Base-by-base conservation (phyloP, 257 asterid species). In the Paraleonurus japonicus region DNA sequence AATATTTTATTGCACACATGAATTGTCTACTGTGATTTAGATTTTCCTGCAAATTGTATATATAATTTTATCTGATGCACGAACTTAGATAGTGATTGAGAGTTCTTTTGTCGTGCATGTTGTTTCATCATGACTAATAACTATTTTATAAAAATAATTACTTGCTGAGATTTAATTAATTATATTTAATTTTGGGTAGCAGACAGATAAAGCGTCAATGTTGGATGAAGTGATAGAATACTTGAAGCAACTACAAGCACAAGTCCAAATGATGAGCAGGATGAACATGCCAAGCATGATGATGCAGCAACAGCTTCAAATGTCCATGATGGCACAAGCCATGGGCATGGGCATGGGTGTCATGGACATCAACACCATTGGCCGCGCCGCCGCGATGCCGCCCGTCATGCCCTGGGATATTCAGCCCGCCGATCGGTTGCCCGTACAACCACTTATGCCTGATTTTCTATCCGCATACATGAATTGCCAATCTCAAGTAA, bases 141-240 rank as follows among this genome's bases (percentile, higher is more conserved):
- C n/a, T n/a, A n/a, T n/a, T n/a, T n/a, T n/a, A n/a, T n/a, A n/a
- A n/a, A n/a, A n/a, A n/a, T n/a, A n/a, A 32, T 32, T 30, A 30
- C 35, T 30, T 30, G 5, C 4, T 32, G 37, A 32, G 37, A 32
- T 32, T 32, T 6, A 32, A 32, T 32, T 32, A 32, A 4, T 32
- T 4, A 3, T 32, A 9, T 41, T 41, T 41, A 12, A 12, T 11
- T 41, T 41, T 11, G 20, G 5, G n/a, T 20, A 61, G 35, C 84
- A 92, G 98, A 88, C 89, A 0, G 98, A 92, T 51, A 92, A 92
- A 83, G 97, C 97, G 3, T 92, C 98, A 5, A 92, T 92, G 96
- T 78, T 92, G 30, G 98, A 88, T 73, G 98, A 92, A 81, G 98
- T 88, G 16, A 92, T 92, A 67, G 97, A 92, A 26, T 88, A 92